phyloP scores from a whole-genome alignment of 495 filamentous ascomycete genomes.

The Neurospora sp. region DNA sequence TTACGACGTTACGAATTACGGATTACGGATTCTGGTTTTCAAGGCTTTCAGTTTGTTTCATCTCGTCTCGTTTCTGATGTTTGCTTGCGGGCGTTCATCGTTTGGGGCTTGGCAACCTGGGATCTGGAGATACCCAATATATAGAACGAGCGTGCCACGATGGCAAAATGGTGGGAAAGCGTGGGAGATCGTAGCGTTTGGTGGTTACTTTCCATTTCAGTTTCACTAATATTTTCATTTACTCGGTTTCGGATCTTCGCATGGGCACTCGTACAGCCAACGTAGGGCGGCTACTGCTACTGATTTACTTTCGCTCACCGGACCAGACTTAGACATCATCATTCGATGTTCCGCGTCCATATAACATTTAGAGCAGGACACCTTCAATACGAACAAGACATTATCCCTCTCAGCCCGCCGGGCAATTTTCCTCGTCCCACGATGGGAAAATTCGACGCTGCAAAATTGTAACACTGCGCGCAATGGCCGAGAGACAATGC shows the following conservation, averaged over 20 bases:
- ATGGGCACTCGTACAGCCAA: neutral
- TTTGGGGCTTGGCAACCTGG: neutral
- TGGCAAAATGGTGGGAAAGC: neutral
- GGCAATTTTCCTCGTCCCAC: neutral
- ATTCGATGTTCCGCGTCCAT: neutral
- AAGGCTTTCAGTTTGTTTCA: neutral
- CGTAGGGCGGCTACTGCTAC: neutral
- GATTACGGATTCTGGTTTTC: neutral
- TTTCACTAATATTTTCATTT: neutral
- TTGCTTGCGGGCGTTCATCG: neutral
- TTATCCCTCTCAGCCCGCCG: neutral
- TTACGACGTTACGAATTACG: neutral
- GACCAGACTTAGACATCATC: neutral
- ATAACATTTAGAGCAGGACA: neutral
- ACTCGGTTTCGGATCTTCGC: neutral
- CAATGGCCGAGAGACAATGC: conserved; percentile 25
- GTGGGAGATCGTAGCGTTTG: neutral
- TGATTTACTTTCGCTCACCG: neutral
- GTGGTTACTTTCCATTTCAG: neutral
- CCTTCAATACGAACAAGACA: neutral
- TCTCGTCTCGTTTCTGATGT: neutral
- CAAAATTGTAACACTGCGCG: neutral
- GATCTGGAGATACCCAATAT: neutral
- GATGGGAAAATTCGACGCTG: neutral
- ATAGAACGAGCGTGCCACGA: neutral